A percentile compares a stretch with the other conserved stretches of the same genome.
These are phyloP conservation scores for Fusarium nurragi DNA, from an alignment of 2,329 filamentous ascomycete genomes.

Conservation along the genomic window DNA sequence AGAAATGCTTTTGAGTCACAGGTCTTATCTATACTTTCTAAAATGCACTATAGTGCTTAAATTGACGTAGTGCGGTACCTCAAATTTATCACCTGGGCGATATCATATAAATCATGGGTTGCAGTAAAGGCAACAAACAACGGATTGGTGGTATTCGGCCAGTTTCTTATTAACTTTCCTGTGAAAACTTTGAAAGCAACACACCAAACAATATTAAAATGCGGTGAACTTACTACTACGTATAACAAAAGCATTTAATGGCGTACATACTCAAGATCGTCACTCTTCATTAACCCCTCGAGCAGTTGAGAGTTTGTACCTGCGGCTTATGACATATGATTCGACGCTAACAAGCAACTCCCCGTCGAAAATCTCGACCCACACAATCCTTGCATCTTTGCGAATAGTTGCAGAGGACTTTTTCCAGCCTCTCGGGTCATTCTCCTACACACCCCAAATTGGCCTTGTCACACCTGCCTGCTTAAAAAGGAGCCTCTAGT, in stretches of 20 bases:
- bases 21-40: too few relatives aligned
- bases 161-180: too few relatives aligned
- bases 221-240: not conserved
- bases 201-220: not conserved
- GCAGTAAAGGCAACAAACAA: too few relatives aligned
- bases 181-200: too few relatives aligned
- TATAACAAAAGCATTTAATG: not conserved
- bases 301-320: constrained; percentile 16
- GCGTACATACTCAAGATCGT: constrained; percentile 1
- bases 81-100: too few relatives aligned
- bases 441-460: not conserved
- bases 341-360: constrained; percentile 33
- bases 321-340: constrained; percentile 16
- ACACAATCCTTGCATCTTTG: constrained; percentile 16
- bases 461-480: not conserved
- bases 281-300: not conserved
- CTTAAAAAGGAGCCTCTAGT: not conserved
- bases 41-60: too few relatives aligned
- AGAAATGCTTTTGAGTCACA: too few relatives aligned
- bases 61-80: too few relatives aligned
- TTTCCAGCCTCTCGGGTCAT: constrained; percentile 2
- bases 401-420: constrained; percentile 22
- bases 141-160: too few relatives aligned
- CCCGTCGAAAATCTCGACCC: constrained; percentile 20
- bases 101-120: too few relatives aligned